Percentiles rank a stretch among this genome's conserved stretches.
These are phyloP conservation scores for Colletotrichum somersetense DNA, from an alignment of 2,329 filamentous ascomycete species.

Conservation along the genomic window DNA sequence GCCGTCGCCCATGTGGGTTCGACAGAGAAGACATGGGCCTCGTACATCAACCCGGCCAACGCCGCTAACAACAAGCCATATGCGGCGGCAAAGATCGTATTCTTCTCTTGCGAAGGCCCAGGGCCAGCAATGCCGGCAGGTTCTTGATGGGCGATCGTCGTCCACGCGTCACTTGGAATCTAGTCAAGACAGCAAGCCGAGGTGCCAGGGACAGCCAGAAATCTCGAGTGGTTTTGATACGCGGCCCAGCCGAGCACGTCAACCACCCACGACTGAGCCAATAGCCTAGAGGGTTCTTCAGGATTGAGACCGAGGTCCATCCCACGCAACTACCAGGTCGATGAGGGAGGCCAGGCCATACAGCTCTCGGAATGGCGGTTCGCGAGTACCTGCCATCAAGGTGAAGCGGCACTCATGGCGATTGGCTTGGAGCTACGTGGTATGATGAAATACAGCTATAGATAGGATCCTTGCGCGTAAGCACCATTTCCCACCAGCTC, in stretches of 20 bases:
- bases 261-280: not conserved
- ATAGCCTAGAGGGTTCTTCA: not conserved
- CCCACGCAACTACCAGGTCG: not conserved
- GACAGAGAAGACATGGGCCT: slow-evolving; percentile 12
- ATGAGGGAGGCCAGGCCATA: not conserved
- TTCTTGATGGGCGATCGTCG: slow-evolving; percentile 4
- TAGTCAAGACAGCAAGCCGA: slow-evolving; percentile 13
- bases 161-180: slow-evolving; percentile 16
- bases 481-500: not conserved
- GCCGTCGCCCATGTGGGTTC: not conserved
- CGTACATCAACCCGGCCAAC: slow-evolving; percentile 11
- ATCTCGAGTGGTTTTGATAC: slow-evolving; percentile 14
- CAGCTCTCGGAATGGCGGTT: slow-evolving; percentile 24
- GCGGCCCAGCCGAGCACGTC: slow-evolving; percentile 6
- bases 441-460: not conserved
- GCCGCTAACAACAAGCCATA: not conserved
- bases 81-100: slow-evolving; percentile 25
- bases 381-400: slow-evolving; percentile 19
- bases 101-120: slow-evolving; percentile 18
- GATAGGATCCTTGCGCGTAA: slow-evolving; percentile 6
- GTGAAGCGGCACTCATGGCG: not conserved
- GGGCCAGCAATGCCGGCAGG: not conserved
- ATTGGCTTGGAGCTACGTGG: not conserved
- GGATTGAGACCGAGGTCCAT: slow-evolving; percentile 15
- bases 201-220: not conserved